Evolutionary conservation across 2,329 filamentous ascomycete genomes (phyloP).

Genomic region (Xylaria sp.): DNA sequence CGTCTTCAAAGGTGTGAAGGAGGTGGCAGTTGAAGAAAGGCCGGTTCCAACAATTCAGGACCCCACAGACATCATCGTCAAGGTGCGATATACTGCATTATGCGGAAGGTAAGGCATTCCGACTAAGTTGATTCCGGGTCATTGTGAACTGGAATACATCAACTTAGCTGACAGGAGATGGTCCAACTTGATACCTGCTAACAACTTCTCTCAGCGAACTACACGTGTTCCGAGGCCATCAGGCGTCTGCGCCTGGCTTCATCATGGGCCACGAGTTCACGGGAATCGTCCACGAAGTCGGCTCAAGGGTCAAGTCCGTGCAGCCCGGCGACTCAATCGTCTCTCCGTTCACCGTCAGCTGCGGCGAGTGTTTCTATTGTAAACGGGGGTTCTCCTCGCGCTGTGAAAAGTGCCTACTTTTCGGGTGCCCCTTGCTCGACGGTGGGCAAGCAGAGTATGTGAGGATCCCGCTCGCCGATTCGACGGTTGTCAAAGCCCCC

Average conservation of each 20-base stretch:
- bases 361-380: conserved; percentile 40
- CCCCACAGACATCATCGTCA: conserved; percentile 32
- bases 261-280: conserved; percentile 40
- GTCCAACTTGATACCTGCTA: not conserved
- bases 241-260: conserved; percentile 34
- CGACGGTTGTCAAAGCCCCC: conserved; percentile 34
- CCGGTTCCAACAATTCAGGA: conserved; percentile 34
- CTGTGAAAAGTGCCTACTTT: conserved; percentile 35
- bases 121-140: not conserved
- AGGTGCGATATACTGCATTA: conserved; percentile 36
- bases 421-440: conserved; percentile 34
- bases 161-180: not conserved
- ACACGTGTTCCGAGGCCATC: conserved; percentile 36
- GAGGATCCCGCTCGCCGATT: conserved; percentile 34
- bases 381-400: conserved; percentile 32
- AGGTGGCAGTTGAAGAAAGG: conserved; percentile 31
- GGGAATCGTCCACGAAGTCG: conserved; percentile 26
- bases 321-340: conserved; percentile 32
- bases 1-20: conserved; percentile 32
- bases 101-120: conserved; percentile 32
- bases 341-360: conserved; percentile 36
- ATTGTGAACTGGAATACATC: not conserved
- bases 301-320: conserved; percentile 24
- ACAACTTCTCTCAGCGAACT: conserved; percentile 26
- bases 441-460: conserved; percentile 39